phyloP scores from a whole-genome alignment of 768 basidiomycete genomes.

The Kwoniella pini region DNA sequence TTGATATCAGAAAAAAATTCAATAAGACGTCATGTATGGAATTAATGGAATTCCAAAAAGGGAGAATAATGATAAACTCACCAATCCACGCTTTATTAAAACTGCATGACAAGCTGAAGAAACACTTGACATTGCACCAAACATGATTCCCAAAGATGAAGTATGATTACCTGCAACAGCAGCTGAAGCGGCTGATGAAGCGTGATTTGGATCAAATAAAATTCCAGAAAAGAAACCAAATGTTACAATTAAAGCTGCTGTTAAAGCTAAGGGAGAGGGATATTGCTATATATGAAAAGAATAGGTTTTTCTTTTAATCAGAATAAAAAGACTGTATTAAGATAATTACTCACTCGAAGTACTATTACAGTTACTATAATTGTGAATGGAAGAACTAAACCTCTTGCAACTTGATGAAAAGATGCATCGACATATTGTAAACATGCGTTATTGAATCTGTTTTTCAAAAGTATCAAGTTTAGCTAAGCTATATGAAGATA shows the following conservation, averaged over 20 bases:
- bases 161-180: conserved; percentile 20
- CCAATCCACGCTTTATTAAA: conserved; percentile 83
- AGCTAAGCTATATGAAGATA: not conserved
- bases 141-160: conserved; percentile 65
- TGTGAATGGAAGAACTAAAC: conserved; percentile 89
- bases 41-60: too few relatives aligned
- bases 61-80: conserved; percentile 9
- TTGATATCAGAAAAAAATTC: not conserved
- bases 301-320: not conserved
- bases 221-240: conserved; percentile 88
- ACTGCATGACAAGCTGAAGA: conserved; percentile 89
- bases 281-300: conserved; percentile 45
- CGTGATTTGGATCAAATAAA: conserved; percentile 64
- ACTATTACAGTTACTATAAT: conserved; percentile 80
- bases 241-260: conserved; percentile 79
- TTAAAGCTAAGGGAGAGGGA: conserved; percentile 72
- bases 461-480: not conserved
- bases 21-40: too few relatives aligned
- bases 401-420: conserved; percentile 77
- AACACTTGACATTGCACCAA: conserved; percentile 80
- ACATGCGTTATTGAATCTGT: conserved; percentile 83
- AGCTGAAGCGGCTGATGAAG: conserved; percentile 33
- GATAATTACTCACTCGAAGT: conserved; percentile 61
- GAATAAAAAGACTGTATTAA: not conserved
- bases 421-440: conserved; percentile 68